Percentiles rank a stretch among this genome's conserved stretches.
phyloP scores from a whole-genome alignment of 2,329 filamentous ascomycete species.

The Dendrostoma leiphaemia region DNA sequence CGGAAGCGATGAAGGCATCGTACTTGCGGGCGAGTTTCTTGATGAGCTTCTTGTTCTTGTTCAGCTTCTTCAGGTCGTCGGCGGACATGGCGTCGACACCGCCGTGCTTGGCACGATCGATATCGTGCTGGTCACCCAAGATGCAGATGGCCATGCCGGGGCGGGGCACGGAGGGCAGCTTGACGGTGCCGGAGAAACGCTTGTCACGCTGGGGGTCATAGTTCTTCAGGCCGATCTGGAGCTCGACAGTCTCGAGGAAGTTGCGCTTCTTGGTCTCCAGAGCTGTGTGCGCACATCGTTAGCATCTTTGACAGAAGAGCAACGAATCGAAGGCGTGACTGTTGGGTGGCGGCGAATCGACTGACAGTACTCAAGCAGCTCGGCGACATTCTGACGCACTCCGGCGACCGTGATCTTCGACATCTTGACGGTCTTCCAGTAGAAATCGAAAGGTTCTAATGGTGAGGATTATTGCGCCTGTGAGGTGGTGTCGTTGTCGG shows the following conservation, averaged over 20 bases:
- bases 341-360: slow-evolving; percentile 21
- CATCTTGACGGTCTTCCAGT: slow-evolving; percentile 87
- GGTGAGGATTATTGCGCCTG: slow-evolving; percentile 58
- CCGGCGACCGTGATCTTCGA: slow-evolving; percentile 68
- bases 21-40: slow-evolving; percentile 99
- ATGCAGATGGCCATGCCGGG: slow-evolving; percentile 87
- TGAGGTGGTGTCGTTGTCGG: slow-evolving; percentile 20
- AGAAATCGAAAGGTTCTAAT: slow-evolving; percentile 65
- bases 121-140: slow-evolving; percentile 83
- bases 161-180: slow-evolving; percentile 86
- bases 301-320: neutral
- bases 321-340: neutral
- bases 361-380: slow-evolving; percentile 84
- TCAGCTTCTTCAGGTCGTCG: slow-evolving; percentile 99
- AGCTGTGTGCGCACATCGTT: neutral
- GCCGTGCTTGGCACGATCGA: slow-evolving; percentile 99
- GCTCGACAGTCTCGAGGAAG: slow-evolving; percentile 84
- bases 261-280: slow-evolving; percentile 92
- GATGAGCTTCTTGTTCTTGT: slow-evolving; percentile 99
- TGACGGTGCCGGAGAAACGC: slow-evolving; percentile 99
- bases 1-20: slow-evolving; percentile 98
- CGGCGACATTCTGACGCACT: slow-evolving; percentile 91
- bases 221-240: slow-evolving; percentile 53
- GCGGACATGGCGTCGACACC: slow-evolving; percentile 97
- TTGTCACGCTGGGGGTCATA: slow-evolving; percentile 99